Base-by-base conservation (phyloP, 805 yeast species). In the Kregervanrija pseudodelftensis region DNA sequence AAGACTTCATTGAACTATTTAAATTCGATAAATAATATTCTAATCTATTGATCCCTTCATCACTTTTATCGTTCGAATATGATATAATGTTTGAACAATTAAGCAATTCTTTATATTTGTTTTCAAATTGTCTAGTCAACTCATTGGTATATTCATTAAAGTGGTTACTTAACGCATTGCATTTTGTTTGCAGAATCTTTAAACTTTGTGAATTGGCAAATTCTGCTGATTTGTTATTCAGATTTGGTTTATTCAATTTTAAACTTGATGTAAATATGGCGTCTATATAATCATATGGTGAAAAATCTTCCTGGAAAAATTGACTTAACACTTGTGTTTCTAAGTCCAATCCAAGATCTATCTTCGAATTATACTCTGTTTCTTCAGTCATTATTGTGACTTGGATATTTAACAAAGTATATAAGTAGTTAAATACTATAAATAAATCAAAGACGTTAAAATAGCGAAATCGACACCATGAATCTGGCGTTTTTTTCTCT, bases 251-350 rank as follows among this genome's bases (percentile, higher is more conserved):
- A 8, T 46, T 35, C 36, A 48, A 48, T 38, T 54, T 53, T 8
- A 69, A 49, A 4, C 38, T 44, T 10, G 47, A 33, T 39, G 74
- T 66, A 48, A 79, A 71, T 12, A 83, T 62, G 2, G 84, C 80
- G 57, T 84, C 86, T 14, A 84, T 71, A 53, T 75, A 84, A 36
- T 76, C 77, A 44, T 77, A 74, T 1, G 88, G 84, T 13, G 74
- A 77, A 56, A 82, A 83, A 22, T 74, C 77, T 15, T 73, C 76
- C 49, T 82, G 86, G 49, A 81, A 79, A 65, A 84, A 84, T 79
- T 83, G 82, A 11, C 77, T 64, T 3, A 82, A 60, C 1, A 81
- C 69, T 12, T 76, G 44, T 13, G 46, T 39, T 39, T 49, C 52
- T 17, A 44, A 28, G 8, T 45, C 40, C 15, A 39, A 15, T 11